phyloP scores from a whole-genome alignment of 2,329 filamentous ascomycete genomes.

The Mariannaea sp. region DNA sequence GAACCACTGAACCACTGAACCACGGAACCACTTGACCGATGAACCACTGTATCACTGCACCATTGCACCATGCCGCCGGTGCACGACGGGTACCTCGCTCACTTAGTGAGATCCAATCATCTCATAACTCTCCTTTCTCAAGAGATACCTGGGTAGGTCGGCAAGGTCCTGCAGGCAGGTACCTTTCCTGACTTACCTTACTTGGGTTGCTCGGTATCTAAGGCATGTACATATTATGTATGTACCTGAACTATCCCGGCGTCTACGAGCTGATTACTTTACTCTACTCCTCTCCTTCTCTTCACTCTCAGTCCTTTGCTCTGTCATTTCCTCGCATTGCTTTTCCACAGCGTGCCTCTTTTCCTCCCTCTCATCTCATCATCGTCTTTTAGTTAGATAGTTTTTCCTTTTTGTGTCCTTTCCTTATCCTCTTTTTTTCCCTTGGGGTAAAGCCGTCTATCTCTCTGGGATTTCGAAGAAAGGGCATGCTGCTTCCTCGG shows the following conservation, averaged over 20 bases:
- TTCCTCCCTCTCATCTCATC: conserved; percentile 16
- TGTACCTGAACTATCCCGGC: too few species aligned
- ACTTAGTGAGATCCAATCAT: conserved; percentile 26
- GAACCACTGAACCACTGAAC: too few species aligned
- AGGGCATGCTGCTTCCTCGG: conserved; percentile 36
- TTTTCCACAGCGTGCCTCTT: conserved; percentile 31
- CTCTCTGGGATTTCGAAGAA: conserved; percentile 21
- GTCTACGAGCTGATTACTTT: not conserved
- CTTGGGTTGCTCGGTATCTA: too few species aligned
- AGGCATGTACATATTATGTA: too few species aligned
- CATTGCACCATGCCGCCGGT: too few species aligned
- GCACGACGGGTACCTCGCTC: too few species aligned
- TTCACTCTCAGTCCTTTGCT: conserved; percentile 6
- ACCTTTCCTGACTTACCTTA: too few species aligned
- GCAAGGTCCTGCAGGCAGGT: too few species aligned
- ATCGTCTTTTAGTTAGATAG: conserved; percentile 20
- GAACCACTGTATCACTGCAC: too few species aligned
- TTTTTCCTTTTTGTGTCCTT: conserved; percentile 4
- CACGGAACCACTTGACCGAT: too few species aligned
- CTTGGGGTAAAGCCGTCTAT: conserved; percentile 1
- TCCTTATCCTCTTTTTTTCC: too few species aligned
- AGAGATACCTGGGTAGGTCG: too few species aligned
- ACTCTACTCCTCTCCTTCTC: conserved; percentile 15
- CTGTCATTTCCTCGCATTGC: conserved; percentile 22
- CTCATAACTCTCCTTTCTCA: conserved; percentile 22